phyloP scores from a whole-genome alignment of 352 stramenopile genomes.

The Blastocystis sp. region DNA sequence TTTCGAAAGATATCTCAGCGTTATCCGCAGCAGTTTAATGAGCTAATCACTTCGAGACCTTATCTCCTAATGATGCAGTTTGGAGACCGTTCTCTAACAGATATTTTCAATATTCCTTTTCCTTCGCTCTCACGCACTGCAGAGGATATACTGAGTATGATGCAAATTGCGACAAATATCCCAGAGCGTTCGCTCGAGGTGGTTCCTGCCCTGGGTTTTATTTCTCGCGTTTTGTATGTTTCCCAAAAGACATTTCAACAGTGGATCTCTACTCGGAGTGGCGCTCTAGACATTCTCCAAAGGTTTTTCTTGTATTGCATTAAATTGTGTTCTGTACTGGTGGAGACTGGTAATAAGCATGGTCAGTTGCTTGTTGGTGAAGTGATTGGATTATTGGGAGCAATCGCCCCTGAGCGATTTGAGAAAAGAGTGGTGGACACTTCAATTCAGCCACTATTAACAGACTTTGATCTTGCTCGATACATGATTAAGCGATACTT shows the following conservation, averaged over 20 bases:
- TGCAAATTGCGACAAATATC: neutral
- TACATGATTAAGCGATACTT: conserved; percentile 22
- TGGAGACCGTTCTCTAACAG: neutral
- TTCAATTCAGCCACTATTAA: neutral
- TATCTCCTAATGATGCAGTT: neutral
- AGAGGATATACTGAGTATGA: neutral
- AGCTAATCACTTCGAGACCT: neutral
- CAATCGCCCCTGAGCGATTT: conserved; percentile 9
- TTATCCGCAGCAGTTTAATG: neutral
- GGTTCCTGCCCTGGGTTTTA: neutral
- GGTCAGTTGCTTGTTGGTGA: neutral
- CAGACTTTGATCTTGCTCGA: conserved; percentile 14
- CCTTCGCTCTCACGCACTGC: neutral
- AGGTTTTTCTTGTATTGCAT: neutral
- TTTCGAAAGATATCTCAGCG: neutral
- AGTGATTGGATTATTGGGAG: neutral
- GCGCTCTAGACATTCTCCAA: neutral
- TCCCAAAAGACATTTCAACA: neutral
- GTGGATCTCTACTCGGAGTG: neutral
- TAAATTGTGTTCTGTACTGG: neutral
- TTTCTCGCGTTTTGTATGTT: neutral
- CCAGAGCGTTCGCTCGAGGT: conserved; percentile 16
- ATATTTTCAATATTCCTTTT: neutral
- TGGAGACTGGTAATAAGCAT: neutral
- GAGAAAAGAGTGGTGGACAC: neutral